Evolutionary conservation across 1,139 yeast species (phyloP).

Genomic region (Geotrichum siamense): DNA sequence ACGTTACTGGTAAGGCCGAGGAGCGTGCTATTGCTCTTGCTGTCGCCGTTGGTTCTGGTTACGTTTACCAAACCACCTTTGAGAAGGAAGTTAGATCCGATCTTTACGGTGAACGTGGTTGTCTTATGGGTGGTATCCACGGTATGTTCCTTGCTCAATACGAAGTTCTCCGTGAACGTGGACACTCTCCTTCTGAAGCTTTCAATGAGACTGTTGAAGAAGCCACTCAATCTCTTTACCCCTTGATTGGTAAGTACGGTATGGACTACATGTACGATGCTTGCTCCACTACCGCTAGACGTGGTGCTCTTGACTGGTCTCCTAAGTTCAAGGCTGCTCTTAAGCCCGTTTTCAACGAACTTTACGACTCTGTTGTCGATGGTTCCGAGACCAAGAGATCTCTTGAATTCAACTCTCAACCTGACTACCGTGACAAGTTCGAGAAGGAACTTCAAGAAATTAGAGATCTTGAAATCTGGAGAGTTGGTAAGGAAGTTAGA

Average conservation of each 20-base stretch:
- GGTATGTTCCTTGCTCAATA: slow-evolving; percentile 99
- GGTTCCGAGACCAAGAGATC: slow-evolving; percentile 98
- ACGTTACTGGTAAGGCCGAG: slow-evolving; percentile 97
- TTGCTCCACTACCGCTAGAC: slow-evolving; percentile 99
- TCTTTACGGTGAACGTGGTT: slow-evolving; percentile 99
- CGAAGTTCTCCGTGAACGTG: slow-evolving; percentile 98
- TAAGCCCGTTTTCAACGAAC: slow-evolving; percentile 95
- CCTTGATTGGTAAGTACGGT: slow-evolving; percentile 98
- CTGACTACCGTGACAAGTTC: slow-evolving; percentile 95
- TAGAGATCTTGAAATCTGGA: slow-evolving; percentile 99
- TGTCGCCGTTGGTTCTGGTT: slow-evolving; percentile 98
- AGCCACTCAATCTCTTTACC: slow-evolving; percentile 98
- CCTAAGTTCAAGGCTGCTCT: slow-evolving; percentile 97
- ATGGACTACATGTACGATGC: slow-evolving; percentile 99
- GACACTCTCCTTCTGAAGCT: slow-evolving; percentile 99
- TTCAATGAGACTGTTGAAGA: slow-evolving; percentile 99
- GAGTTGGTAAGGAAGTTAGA: slow-evolving; percentile 98
- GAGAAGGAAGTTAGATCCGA: slow-evolving; percentile 99
- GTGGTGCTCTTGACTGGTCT: slow-evolving; percentile 99
- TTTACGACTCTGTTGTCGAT: slow-evolving; percentile 90
- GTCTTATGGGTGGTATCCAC: slow-evolving; percentile 99
- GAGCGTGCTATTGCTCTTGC: slow-evolving; percentile 98
- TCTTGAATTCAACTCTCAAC: slow-evolving; percentile 93
- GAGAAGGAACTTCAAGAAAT: slow-evolving; percentile 88
- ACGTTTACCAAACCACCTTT: slow-evolving; percentile 98